A percentile compares a stretch with the other conserved stretches of the same genome.
Evolutionary conservation across 208 protist genomes (phyloP).

Genomic region (Trypanosoma melophagium): DNA sequence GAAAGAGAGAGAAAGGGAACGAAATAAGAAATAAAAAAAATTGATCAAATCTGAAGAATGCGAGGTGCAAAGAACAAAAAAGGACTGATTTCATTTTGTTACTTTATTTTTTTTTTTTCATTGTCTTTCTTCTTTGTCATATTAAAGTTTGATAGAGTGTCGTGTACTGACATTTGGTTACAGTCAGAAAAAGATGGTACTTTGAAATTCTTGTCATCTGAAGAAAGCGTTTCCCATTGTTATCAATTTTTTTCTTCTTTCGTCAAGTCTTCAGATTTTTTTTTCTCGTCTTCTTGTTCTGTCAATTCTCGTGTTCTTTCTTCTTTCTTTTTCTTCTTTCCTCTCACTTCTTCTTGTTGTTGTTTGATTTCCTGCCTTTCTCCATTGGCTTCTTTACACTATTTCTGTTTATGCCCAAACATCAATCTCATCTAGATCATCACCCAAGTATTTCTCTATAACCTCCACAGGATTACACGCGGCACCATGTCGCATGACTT

Average conservation of each 20-base stretch:
- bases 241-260: not conserved
- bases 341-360: not conserved
- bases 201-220: too few relatives aligned
- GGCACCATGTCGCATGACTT: conserved; percentile 87
- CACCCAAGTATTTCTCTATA: conserved; percentile 81
- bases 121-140: too few relatives aligned
- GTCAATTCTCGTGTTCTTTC: not conserved
- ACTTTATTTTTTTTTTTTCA: not conserved
- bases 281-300: not conserved
- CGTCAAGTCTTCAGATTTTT: too few relatives aligned
- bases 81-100: not conserved
- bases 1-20: not conserved
- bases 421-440: conserved; percentile 84
- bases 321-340: not conserved
- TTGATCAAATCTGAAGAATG: conserved; percentile 1
- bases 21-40: conserved; percentile 19
- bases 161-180: too few relatives aligned
- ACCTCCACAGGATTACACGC: conserved; percentile 78
- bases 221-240: conserved; percentile 9
- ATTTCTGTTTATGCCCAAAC: conserved; percentile 70
- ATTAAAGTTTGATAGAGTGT: too few relatives aligned
- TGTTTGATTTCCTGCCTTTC: not conserved
- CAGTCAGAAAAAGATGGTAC: too few relatives aligned
- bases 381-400: not conserved
- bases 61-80: conserved; percentile 19